Evolutionary conservation across 306 rosid genomes (phyloP), one percentile per base, ranked within the genome.

Genomic region (Potentilla sterilis): DNA sequence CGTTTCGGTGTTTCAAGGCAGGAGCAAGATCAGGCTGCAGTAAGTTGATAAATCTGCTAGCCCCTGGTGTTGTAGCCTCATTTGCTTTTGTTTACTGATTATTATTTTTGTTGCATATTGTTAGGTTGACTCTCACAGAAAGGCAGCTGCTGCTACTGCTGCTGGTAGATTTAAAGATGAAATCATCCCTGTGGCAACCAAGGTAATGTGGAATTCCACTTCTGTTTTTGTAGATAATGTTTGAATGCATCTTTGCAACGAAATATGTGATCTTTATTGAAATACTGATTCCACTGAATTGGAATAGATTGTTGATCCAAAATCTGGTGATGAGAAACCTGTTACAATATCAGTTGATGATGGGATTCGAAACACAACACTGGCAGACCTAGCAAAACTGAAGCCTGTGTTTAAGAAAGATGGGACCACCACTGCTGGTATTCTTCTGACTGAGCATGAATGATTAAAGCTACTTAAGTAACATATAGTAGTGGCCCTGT

Each of bases 391-490:
- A 74, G 90, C 74, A 32, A 94, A 82, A 83, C 86, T 94, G 79
- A 94, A 84, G 87, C 73, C 98, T 42, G 97, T 94, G 71, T 94
- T 94, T 76, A 91, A 94, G 93, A 91, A 88, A 82, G 98, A 91
- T 67, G 98, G 97, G 76, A 84, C 64, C 72, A 94, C 96, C 82
- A 94, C 97, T 75, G 98, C 98, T 76, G 98, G 98, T 94, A 86
- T 52, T 67, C 10, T 81, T 68, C 74, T 75, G n/a, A 42, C 74
- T 28, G 41, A 67, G 74, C 19, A 28, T 57, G n/a, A 43, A n/a
- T 58, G 59, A 42, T 76, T 57, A 52, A 1, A 62, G 49, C 61
- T 72, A 59, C 16, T 24, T 10, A 21, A 55, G 59, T 63, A 21
- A 76, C 35, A 48, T 8, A n/a, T 21, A 37, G 74, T 44, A 5